These are phyloP conservation scores for Hansenula sp. DNA, from an alignment of 1,139 yeast genomes.

Conservation along the genomic window DNA sequence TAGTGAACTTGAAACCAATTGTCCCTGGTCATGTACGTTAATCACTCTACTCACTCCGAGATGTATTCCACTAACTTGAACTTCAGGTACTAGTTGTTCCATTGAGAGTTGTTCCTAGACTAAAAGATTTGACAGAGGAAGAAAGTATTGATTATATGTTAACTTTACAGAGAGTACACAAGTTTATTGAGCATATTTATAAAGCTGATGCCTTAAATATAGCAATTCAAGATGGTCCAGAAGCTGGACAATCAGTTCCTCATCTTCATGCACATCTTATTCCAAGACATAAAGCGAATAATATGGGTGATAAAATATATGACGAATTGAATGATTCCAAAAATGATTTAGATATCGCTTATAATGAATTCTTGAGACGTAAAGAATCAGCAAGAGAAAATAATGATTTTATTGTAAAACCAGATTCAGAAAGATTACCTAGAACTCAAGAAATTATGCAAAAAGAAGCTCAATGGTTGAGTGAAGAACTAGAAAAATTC, in stretches of 20 bases:
- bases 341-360: constrained; percentile 28
- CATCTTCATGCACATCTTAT: constrained; percentile 92
- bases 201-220: constrained; percentile 80
- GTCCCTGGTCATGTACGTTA: constrained; percentile 71
- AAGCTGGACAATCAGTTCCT: constrained; percentile 92
- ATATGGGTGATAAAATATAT: constrained; percentile 71
- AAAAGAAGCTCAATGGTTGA: constrained; percentile 53
- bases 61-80: background rate
- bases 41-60: background rate
- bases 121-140: constrained; percentile 62
- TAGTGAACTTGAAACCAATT: constrained; percentile 86
- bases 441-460: constrained; percentile 61
- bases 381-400: constrained; percentile 20
- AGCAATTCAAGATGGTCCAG: constrained; percentile 94
- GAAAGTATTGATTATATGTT: constrained; percentile 77
- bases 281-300: constrained; percentile 67
- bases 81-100: constrained; percentile 72
- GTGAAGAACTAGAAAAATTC: constrained; percentile 36
- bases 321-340: constrained; percentile 44
- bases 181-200: constrained; percentile 58
- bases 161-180: constrained; percentile 68
- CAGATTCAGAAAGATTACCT: constrained; percentile 47
- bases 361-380: constrained; percentile 28
- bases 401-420: constrained; percentile 31
- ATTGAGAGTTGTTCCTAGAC: constrained; percentile 53